Conservation (phyloP, 2,329 filamentous ascomycete genomes). For the Fusarium coffeatum region DNA sequence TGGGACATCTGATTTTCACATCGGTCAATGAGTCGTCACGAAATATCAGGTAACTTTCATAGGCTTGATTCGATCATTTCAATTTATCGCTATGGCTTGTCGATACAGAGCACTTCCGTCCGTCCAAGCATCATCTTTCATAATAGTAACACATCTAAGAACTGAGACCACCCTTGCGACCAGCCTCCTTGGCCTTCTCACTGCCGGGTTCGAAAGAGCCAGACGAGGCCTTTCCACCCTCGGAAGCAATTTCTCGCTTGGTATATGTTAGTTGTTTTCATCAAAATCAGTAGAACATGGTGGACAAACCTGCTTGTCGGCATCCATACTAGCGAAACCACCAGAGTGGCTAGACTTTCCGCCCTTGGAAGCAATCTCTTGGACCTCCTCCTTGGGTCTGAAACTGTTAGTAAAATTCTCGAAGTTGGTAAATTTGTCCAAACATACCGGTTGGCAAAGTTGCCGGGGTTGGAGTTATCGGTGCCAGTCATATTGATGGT, state of each 20-base stretch:
- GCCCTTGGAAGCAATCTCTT: slow-evolving; percentile 56
- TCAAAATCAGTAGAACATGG: slow-evolving; percentile 32
- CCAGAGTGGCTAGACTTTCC: slow-evolving; percentile 54
- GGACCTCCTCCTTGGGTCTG: slow-evolving; percentile 59
- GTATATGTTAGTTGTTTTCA: background rate
- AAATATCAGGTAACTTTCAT: no score
- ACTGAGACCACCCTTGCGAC: slow-evolving; percentile 63
- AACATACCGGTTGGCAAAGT: slow-evolving; percentile 46
- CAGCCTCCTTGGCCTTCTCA: slow-evolving; percentile 64
- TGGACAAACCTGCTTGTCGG: slow-evolving; percentile 55
- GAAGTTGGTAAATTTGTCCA: no score
- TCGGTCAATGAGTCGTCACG: no score
- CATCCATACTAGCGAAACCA: slow-evolving; percentile 56
- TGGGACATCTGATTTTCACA: no score
- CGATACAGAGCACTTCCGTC: background rate
- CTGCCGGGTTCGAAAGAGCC: slow-evolving; percentile 66
- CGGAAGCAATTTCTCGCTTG: slow-evolving; percentile 64
- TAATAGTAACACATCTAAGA: background rate
- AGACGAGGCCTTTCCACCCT: slow-evolving; percentile 64
- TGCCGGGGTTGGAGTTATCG: slow-evolving; percentile 45
- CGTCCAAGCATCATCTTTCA: background rate
- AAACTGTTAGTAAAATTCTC: background rate
- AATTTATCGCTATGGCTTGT: background rate
- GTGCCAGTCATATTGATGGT: slow-evolving; percentile 36
- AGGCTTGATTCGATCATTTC: no score